Evolutionary conservation across 2,329 filamentous ascomycete species (phyloP).

Genomic region (Penicillium sp.): DNA sequence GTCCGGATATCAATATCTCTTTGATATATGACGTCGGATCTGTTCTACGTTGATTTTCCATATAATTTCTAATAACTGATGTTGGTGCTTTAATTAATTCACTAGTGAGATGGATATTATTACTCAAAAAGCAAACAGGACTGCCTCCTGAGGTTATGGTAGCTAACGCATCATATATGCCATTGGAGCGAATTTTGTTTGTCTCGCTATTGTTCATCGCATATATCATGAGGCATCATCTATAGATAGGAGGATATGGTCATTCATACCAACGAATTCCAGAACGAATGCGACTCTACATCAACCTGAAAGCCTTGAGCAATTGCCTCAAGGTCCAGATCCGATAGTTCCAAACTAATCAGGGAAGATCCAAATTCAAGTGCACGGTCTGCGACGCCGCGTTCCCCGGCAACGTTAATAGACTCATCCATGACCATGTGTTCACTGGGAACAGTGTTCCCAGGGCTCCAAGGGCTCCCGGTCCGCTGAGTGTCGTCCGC

Average conservation of each 20-base stretch:
- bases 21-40: neutral
- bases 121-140: neutral
- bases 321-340: constrained; percentile 29
- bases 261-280: constrained; percentile 19
- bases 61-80: neutral
- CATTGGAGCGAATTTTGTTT: neutral
- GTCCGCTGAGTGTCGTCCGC: neutral
- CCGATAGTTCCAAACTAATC: constrained; percentile 21
- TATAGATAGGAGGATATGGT: neutral
- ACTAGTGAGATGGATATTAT: constrained; percentile 1
- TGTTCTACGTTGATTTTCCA: neutral
- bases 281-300: constrained; percentile 20
- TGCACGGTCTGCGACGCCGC: neutral
- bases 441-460: neutral
- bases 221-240: neutral
- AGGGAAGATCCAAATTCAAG: constrained; percentile 11
- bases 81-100: neutral
- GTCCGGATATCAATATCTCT: constrained; percentile 1
- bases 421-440: neutral
- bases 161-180: neutral
- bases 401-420: neutral
- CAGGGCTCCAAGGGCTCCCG: neutral
- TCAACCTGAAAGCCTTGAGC: constrained; percentile 28
- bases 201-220: neutral
- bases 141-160: neutral